Conservation (phyloP, 495 filamentous ascomycete species). For the Penicillium bovifimosum region DNA sequence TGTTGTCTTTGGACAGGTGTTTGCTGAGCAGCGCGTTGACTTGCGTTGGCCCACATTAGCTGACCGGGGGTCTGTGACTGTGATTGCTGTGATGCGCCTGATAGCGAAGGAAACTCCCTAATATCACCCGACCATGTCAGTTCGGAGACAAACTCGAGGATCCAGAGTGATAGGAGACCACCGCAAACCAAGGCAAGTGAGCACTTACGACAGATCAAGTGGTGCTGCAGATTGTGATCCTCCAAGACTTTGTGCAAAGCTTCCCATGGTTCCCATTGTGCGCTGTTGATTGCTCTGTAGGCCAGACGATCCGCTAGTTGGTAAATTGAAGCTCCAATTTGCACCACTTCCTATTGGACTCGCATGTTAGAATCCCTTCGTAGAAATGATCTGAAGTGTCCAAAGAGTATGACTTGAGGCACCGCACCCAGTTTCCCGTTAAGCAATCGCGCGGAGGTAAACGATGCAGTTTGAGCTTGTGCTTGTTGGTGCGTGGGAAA, state of each 20-base stretch:
- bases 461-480: conserved; percentile 51
- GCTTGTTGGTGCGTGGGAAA: conserved; percentile 63
- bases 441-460: conserved; percentile 63
- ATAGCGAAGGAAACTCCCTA: conserved; percentile 83
- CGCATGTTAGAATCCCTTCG: conserved; percentile 29
- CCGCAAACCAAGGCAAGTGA: conserved; percentile 1
- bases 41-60: conserved; percentile 63
- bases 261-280: conserved; percentile 55
- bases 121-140: conserved; percentile 16
- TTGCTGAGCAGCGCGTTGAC: conserved; percentile 51
- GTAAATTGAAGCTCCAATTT: conserved; percentile 72
- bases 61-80: conserved; percentile 52
- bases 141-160: conserved; percentile 1
- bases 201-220: conserved; percentile 75
- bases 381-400: neutral
- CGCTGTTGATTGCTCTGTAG: conserved; percentile 56
- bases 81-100: conserved; percentile 62
- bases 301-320: conserved; percentile 61
- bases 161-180: conserved; percentile 2
- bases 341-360: conserved; percentile 53
- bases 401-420: conserved; percentile 1
- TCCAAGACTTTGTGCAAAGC: conserved; percentile 77
- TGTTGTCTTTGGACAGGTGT: conserved; percentile 64
- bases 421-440: conserved; percentile 70
- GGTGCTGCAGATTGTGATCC: conserved; percentile 70